These are phyloP conservation scores for Jatropha multifida DNA, from an alignment of 441 rosid species.

Conservation along the genomic window DNA sequence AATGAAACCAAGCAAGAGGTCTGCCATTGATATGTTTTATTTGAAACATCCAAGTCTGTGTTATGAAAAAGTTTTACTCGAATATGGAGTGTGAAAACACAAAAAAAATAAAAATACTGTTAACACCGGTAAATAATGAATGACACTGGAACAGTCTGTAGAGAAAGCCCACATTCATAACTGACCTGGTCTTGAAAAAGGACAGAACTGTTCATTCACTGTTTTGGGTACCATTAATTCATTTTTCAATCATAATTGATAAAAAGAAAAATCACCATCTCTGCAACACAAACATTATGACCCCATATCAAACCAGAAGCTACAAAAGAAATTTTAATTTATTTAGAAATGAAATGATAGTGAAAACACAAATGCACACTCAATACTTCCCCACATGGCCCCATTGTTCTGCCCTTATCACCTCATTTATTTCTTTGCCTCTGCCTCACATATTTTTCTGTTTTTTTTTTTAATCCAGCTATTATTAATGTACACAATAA, in stretches of 20 bases:
- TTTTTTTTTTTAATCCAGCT: background rate
- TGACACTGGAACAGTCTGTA: background rate
- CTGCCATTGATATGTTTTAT: no score
- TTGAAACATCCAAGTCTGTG: no score
- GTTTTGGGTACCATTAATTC: background rate
- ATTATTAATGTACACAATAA: slow-evolving; percentile 20
- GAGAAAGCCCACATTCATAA: background rate
- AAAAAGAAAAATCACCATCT: no score
- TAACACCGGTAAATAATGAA: background rate
- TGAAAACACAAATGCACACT: slow-evolving; percentile 21
- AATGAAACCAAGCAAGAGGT: no score
- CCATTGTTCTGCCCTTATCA: slow-evolving; percentile 5
- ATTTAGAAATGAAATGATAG: background rate
- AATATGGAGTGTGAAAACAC: no score
- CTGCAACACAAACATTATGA: no score
- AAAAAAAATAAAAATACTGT: no score
- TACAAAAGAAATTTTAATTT: no score
- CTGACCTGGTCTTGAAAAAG: background rate
- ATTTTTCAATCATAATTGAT: no score
- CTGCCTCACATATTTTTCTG: background rate
- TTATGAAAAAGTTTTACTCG: background rate
- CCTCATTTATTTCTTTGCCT: background rate
- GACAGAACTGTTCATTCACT: slow-evolving; percentile 1
- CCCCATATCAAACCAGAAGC: no score
- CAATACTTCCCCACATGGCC: slow-evolving; percentile 10